A percentile compares a stretch with the other conserved stretches of the same genome.
These are phyloP conservation scores for Mortierella antarctica DNA, from an alignment of 192 early-diverging fungal species.

Conservation along the genomic window DNA sequence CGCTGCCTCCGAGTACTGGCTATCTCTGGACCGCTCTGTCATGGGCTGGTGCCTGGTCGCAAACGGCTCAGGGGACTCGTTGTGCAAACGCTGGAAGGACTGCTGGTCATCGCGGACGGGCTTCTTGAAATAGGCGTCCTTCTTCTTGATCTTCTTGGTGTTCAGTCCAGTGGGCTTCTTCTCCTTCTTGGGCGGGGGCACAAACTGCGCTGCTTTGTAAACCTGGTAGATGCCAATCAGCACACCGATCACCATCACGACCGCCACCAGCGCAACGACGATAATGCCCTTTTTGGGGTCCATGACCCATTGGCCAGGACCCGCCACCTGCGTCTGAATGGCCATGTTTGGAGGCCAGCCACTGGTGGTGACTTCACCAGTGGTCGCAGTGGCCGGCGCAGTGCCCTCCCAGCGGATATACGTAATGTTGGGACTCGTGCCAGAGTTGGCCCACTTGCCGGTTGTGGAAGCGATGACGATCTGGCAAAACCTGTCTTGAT, in stretches of 20 bases:
- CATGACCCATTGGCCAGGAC: neutral
- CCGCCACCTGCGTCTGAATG: neutral
- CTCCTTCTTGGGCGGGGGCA: constrained; percentile 27
- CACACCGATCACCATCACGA: constrained; percentile 25
- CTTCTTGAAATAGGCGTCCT: constrained; percentile 47
- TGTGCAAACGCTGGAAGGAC: constrained; percentile 32
- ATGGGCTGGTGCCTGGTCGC: constrained; percentile 6
- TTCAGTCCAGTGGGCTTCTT: constrained; percentile 37
- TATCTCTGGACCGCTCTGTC: constrained; percentile 32
- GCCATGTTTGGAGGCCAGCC: constrained; percentile 10
- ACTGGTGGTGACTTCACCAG: constrained; percentile 1
- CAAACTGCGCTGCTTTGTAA: constrained; percentile 31
- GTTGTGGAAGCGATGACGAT: neutral
- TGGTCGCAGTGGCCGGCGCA: neutral
- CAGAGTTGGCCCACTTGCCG: neutral
- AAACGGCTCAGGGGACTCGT: constrained; percentile 35
- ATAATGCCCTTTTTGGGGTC: constrained; percentile 17
- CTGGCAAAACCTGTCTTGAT: neutral
- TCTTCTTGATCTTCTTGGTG: constrained; percentile 51
- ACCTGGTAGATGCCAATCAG: constrained; percentile 33
- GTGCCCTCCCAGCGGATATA: constrained; percentile 36
- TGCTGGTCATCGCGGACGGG: constrained; percentile 10
- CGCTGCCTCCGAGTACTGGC: constrained; percentile 33
- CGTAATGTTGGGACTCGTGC: neutral
- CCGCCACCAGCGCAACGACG: constrained; percentile 10